These are phyloP conservation scores for Pseudogymnoascus sp. DNA, from an alignment of 2,329 filamentous ascomycete species.

Conservation along the genomic window DNA sequence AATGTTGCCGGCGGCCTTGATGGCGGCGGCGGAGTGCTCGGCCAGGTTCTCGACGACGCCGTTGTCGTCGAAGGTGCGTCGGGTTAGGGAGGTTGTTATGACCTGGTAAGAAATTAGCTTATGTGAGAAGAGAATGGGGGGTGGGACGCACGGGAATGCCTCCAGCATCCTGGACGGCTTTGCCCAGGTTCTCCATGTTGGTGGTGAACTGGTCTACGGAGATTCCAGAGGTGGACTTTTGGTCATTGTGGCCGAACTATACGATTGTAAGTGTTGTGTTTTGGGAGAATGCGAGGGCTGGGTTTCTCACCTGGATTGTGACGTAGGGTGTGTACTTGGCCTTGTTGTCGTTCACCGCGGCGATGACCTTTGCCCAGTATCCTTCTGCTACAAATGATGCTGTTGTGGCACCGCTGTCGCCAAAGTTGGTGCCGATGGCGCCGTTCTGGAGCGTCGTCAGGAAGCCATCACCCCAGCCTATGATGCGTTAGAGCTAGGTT, in stretches of 20 bases:
- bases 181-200: constrained; percentile 32
- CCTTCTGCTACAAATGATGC: constrained; percentile 36
- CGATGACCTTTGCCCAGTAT: constrained; percentile 34
- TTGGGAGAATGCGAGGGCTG: no score
- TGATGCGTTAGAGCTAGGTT: constrained; percentile 21
- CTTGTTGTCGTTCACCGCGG: constrained; percentile 27
- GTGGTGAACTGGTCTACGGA: constrained; percentile 29
- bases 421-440: constrained; percentile 37
- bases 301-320: constrained; percentile 34
- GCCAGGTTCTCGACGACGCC: constrained; percentile 35
- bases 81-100: constrained; percentile 36
- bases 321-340: constrained; percentile 33
- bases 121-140: not conserved
- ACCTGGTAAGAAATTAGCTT: constrained; percentile 21
- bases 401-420: constrained; percentile 36
- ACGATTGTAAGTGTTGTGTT: not conserved
- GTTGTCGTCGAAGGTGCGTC: constrained; percentile 32
- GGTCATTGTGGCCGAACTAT: constrained; percentile 41
- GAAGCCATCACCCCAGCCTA: constrained; percentile 38
- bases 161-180: constrained; percentile 21
- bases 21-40: constrained; percentile 32
- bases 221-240: constrained; percentile 34
- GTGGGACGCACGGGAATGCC: constrained; percentile 16
- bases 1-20: constrained; percentile 31
- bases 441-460: constrained; percentile 34